Evolutionary conservation across 768 basidiomycete genomes (phyloP), one percentile per base, ranked within the genome.

Genomic region (Calocybe gangraenosa): DNA sequence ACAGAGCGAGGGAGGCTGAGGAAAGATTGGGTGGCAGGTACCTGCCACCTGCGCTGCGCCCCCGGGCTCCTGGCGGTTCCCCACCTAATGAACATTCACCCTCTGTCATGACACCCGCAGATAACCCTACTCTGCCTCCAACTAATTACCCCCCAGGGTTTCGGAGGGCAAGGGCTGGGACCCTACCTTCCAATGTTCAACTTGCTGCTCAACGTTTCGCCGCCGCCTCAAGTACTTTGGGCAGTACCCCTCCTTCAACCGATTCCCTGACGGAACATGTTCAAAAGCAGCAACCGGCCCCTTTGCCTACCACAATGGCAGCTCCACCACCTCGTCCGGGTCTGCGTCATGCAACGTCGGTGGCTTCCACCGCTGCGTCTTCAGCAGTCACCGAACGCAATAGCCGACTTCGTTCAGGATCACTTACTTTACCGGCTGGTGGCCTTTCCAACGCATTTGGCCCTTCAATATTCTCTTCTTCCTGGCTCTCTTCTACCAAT

Each of bases 141-240:
- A 81, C 83, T 63, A 87, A 81, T 68, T 88, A 81, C 64, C 87
- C 89, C 49, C 75, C 87, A 44, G 88, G 90, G 50, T 95, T 92
- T 65, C 82, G 91, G 70, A 83, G 93, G 74, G 91, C 92, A 60
- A 84, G 93, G 82, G 95, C 94, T 55, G 95, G 93, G 47, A 97
- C 94, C 74, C 80, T 97, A 60, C 94, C 94, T 68, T 95, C 93
- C 55, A 94, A 94, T 64, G 85, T 95, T 42, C 85, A 87, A 60
- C 82, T 92, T 56, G 87, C 86, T 47, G 84, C 90, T 42, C 87
- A 90, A 64, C 80, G 84, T 47, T 91, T 81, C 65, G 84, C 83
- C 21, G 82, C 84, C 23, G 74, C 82, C 47, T 76, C 82, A 19
- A 76, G 65, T 65, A 79, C 76, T 23, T 62, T 82, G 55, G 65